Percentiles rank a stretch among this genome's conserved stretches.
phyloP scores from a whole-genome alignment of 805 yeast genomes.

The Yamadazyma phyllophila region DNA sequence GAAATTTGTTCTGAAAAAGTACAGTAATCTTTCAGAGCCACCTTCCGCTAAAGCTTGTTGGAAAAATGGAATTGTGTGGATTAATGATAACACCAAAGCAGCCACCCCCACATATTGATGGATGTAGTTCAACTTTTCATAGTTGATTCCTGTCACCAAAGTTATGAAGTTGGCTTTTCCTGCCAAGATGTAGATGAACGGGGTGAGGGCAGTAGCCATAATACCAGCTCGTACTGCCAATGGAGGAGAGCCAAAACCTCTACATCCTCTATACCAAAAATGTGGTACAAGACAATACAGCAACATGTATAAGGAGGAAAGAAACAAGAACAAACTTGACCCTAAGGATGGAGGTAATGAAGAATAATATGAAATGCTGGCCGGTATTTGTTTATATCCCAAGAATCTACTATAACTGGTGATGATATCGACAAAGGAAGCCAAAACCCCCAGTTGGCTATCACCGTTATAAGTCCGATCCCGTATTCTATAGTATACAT shows the following conservation, averaged over 20 bases:
- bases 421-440: conserved; percentile 26
- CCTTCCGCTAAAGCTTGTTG: conserved; percentile 48
- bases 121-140: conserved; percentile 51
- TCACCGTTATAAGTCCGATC: conserved; percentile 22
- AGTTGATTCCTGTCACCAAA: conserved; percentile 50
- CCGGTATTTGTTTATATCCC: conserved; percentile 34
- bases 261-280: conserved; percentile 50
- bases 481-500: conserved; percentile 24
- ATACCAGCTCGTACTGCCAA: conserved; percentile 53
- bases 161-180: conserved; percentile 54
- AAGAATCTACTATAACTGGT: conserved; percentile 32
- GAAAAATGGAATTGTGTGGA: conserved; percentile 52
- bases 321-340: conserved; percentile 36
- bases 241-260: conserved; percentile 60
- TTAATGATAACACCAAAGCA: conserved; percentile 41
- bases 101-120: conserved; percentile 50
- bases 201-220: conserved; percentile 49
- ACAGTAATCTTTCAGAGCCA: conserved; percentile 30
- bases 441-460: conserved; percentile 10
- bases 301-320: conserved; percentile 29
- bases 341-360: conserved; percentile 39
- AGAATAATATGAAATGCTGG: conserved; percentile 20
- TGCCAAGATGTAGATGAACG: conserved; percentile 48
- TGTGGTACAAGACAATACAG: conserved; percentile 46
- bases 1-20: conserved; percentile 17